Base-by-base conservation (phyloP, 2,329 filamentous ascomycete species). In the Neonectria sp. region DNA sequence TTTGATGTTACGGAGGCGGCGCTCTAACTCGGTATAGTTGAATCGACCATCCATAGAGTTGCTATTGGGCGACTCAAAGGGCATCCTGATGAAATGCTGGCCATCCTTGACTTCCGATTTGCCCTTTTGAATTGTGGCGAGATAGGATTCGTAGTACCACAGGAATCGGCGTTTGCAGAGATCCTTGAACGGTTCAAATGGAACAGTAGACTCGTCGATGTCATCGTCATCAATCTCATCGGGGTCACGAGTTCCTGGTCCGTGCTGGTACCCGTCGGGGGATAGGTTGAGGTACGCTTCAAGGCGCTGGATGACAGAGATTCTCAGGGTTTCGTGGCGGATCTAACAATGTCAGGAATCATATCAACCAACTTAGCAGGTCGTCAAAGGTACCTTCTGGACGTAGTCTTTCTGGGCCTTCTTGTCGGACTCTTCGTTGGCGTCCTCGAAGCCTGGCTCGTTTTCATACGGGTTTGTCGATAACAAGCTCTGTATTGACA, bases 401-500 rank as follows among this genome's bases (percentile, higher is more conserved):
- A 93, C 87, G 76, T 98, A 98, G 11, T 89, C 86, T 68, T 88
- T 87, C 79, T 95, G 93, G 65, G 91, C 87, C 79, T 91, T 90
- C 81, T 93, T 92, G 79, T 97, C 94, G 4, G 86, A 82, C 1
- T 86, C 82, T 9, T 88, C 86, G 52, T 91, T 92, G 13, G 91
- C 89, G 67, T 92, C 88, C 79, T 98, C 95, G 74, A 94, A 98
- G 6, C 96, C 96, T 1, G 96, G 96, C 79, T 99, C 96, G 75
- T 98, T 98, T 78, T 96, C 94, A 81, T 97, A 98, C 0, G 95
- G 96, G 74, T 98, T 97, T 31, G 90, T 83, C 1, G 95, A 97
- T 92, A 99, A 95, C 51, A 99, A 85, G 79, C 95, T 98, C 81
- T 99, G 96, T 64, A 99, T 98, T 6, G 95, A 98, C 60, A 98